Conservation (phyloP, 2,329 filamentous ascomycete species). For the Fusarium odoratissimum region DNA sequence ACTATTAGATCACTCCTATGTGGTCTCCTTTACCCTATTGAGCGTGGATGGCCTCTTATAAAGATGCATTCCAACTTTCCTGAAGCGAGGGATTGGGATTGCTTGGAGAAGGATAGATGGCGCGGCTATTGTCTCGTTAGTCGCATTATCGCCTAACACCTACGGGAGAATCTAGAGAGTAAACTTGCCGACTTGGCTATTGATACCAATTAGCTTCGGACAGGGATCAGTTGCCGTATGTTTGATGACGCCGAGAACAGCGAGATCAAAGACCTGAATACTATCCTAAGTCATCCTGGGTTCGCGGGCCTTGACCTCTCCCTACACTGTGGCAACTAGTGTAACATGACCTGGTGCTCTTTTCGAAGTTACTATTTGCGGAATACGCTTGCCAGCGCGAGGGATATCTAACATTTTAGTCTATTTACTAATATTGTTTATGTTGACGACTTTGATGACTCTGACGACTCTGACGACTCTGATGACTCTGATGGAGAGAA, state of each 20-base stretch:
- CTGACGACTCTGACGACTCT: not conserved
- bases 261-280: slow-evolving; percentile 6
- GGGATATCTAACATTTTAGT: not conserved
- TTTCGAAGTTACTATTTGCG: slow-evolving; percentile 11
- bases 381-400: not conserved
- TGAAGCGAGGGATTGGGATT: not conserved
- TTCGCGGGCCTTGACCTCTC: slow-evolving; percentile 21
- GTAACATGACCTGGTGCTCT: not conserved
- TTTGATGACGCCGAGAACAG: slow-evolving; percentile 9
- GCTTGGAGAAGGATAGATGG: slow-evolving; percentile 25
- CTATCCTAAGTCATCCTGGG: slow-evolving; percentile 11
- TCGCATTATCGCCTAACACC: slow-evolving; percentile 40
- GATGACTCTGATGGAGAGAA: not conserved
- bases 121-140: slow-evolving; percentile 49
- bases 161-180: slow-evolving; percentile 3
- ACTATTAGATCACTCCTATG: not conserved
- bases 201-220: slow-evolving; percentile 46
- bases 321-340: not conserved
- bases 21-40: slow-evolving; percentile 54
- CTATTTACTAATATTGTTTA: not conserved
- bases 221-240: slow-evolving; percentile 44
- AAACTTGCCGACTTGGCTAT: slow-evolving; percentile 51
- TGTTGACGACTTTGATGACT: not conserved
- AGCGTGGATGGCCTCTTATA: slow-evolving; percentile 42
- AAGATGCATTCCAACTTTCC: not conserved